Percentiles rank a stretch among this genome's conserved stretches.
Evolutionary conservation across 2,329 filamentous ascomycete species (phyloP).

Genomic region (Celoporthe dispersa): DNA sequence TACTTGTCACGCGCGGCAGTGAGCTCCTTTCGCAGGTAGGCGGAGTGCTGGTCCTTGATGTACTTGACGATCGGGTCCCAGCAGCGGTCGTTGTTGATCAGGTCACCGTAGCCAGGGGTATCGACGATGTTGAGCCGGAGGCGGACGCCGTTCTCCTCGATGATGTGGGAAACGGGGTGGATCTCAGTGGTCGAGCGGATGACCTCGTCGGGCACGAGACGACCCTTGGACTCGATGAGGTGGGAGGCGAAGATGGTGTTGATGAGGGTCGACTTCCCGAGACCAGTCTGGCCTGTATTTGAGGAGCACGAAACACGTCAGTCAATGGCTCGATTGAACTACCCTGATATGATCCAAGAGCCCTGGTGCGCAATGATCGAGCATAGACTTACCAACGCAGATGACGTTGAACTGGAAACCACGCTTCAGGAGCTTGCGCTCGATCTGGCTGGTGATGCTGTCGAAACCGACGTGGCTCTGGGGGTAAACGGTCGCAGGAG

Average conservation of each 20-base stretch:
- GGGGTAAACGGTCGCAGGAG: constrained; percentile 77
- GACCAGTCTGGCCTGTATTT: constrained; percentile 85
- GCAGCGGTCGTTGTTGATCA: constrained; percentile 99
- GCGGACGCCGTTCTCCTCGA: constrained; percentile 98
- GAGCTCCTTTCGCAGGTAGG: constrained; percentile 98
- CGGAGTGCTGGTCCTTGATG: constrained; percentile 99
- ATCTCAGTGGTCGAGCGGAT: constrained; percentile 97
- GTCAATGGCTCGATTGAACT: constrained; percentile 24
- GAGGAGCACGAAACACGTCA: constrained; percentile 39
- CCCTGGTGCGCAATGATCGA: background rate
- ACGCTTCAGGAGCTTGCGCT: constrained; percentile 99
- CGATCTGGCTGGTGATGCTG: constrained; percentile 99
- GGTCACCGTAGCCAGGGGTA: constrained; percentile 95
- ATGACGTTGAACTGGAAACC: constrained; percentile 99
- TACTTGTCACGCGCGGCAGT: constrained; percentile 98
- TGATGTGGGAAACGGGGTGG: constrained; percentile 95
- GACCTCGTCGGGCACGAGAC: constrained; percentile 87
- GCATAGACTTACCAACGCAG: constrained; percentile 82
- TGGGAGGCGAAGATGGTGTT: constrained; percentile 99
- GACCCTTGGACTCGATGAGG: constrained; percentile 98
- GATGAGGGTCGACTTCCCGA: constrained; percentile 98
- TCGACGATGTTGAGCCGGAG: constrained; percentile 98
- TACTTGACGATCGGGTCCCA: constrained; percentile 99
- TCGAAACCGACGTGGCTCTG: constrained; percentile 99
- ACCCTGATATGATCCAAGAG: background rate